Evolutionary conservation across 805 yeast genomes (phyloP), one percentile per base, ranked within the genome.

Genomic region (Starmerella cellae): DNA sequence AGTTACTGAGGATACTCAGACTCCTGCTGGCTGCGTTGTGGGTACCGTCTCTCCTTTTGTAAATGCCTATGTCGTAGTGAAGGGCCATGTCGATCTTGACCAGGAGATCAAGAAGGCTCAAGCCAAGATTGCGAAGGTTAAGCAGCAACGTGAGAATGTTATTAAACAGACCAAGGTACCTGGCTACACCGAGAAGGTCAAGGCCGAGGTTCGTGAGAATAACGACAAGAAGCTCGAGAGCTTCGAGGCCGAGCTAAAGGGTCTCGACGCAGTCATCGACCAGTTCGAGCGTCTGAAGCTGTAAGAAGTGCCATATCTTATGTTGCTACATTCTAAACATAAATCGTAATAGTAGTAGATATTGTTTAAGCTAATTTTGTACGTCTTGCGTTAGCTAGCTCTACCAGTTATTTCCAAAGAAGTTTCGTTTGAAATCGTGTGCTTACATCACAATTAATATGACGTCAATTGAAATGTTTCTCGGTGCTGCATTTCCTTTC

Each of bases 61-160:
- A 60, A 79, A 76, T 46, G 97, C 87, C 18, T 95, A 84, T 56
- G 74, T 88, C 24, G 70, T 91, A 60, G 95, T 88, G 44, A 87
- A 84, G 70, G 98, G 97, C 42, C 87, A 81, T 60, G 77, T 91
- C 53, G 96, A 88, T 62, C 73, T 87, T 53, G 96, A 85, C 56
- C 80, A 80, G 43, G 97, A 91, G 67, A 82, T 91, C 55, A 59
- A 68, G 53, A 91, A 88, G 71, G 91, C 85, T 30, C 62, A 68
- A 56, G 75, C 75, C 71, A 88, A 82, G 68, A 70, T 87, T 55
- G 71, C 62, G 46, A 80, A 79, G 62, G 73, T 79, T 35, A 62
- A 66, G 52, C 77, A 74, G 54, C 65, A 74, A 49, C 71, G 74
- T 57, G 70, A 69, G 49, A 71, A 73, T 56, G 70, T 82, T 47